Evolutionary conservation across 495 filamentous ascomycete genomes (phyloP).

Genomic region (Amniculicola lignicola): DNA sequence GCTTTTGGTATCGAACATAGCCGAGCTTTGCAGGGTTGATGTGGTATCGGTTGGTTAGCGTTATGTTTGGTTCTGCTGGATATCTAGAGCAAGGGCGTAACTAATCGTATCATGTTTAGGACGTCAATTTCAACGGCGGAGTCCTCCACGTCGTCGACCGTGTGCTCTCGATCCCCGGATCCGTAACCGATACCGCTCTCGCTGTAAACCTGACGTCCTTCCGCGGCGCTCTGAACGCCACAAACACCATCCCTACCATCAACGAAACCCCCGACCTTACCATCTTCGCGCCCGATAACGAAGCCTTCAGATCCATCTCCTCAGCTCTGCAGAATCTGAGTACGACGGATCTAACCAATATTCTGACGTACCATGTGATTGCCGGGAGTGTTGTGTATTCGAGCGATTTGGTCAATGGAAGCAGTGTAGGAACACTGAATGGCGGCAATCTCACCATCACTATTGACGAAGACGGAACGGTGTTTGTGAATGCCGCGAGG

Average conservation of each 20-base stretch:
- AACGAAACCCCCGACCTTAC: slow-evolving; percentile 52
- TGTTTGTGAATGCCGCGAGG: slow-evolving; percentile 55
- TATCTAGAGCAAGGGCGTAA: no score
- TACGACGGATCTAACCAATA: slow-evolving; percentile 45
- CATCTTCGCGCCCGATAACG: slow-evolving; percentile 60
- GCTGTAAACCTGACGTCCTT: slow-evolving; percentile 56
- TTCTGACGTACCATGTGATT: slow-evolving; percentile 61
- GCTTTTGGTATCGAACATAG: no score
- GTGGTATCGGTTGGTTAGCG: no score
- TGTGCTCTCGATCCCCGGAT: slow-evolving; percentile 55
- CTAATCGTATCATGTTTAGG: no score
- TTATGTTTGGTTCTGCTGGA: no score
- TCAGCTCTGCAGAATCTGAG: slow-evolving; percentile 49
- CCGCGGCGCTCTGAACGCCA: slow-evolving; percentile 52
- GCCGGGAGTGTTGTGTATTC: slow-evolving; percentile 53
- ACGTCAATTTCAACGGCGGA: slow-evolving; percentile 61
- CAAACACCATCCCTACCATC: slow-evolving; percentile 46
- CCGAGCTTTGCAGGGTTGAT: no score
- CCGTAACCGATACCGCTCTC: slow-evolving; percentile 49
- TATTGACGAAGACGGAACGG: slow-evolving; percentile 45
- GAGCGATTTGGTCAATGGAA: slow-evolving; percentile 45
- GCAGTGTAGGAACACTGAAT: slow-evolving; percentile 45
- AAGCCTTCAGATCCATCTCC: slow-evolving; percentile 60
- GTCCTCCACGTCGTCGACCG: slow-evolving; percentile 64
- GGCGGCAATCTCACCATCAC: slow-evolving; percentile 53